These are phyloP conservation scores for Ustilago loliicola DNA, from an alignment of 1,284 basidiomycete genomes.

Conservation along the genomic window DNA sequence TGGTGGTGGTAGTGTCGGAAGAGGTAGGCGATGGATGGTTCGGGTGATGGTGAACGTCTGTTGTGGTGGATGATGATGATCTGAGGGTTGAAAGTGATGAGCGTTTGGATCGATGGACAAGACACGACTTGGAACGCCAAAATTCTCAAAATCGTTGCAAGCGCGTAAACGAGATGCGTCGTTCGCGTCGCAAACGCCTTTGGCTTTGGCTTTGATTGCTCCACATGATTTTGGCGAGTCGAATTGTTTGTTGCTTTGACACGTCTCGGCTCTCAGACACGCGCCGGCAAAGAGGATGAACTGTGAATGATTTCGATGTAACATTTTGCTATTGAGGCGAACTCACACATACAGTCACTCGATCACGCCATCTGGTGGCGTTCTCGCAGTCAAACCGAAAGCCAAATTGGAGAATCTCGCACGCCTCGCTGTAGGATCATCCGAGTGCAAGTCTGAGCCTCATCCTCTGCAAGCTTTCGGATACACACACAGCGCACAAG, in stretches of 20 bases:
- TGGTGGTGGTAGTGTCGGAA: neutral
- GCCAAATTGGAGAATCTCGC: neutral
- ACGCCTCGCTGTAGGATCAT: neutral
- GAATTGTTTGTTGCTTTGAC: slow-evolving; percentile 3
- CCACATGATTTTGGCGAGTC: slow-evolving; percentile 3
- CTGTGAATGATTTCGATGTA: neutral
- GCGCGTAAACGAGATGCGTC: slow-evolving; percentile 4
- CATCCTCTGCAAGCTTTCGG: too few species aligned
- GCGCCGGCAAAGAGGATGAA: neutral
- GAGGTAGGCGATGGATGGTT: neutral
- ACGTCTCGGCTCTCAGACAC: slow-evolving; percentile 8
- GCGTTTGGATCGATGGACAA: slow-evolving; percentile 12
- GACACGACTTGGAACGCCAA: neutral
- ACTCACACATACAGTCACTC: neutral
- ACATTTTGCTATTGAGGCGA: neutral
- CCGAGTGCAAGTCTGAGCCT: too few species aligned
- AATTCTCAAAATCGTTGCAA: neutral
- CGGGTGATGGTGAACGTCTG: neutral
- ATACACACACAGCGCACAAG: neutral
- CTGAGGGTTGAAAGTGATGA: slow-evolving; percentile 25
- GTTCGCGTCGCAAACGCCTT: neutral
- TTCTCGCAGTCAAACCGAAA: neutral
- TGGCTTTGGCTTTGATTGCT: too few species aligned
- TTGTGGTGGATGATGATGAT: neutral
- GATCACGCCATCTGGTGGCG: neutral